Percentiles rank a stretch among this genome's conserved stretches.
Conservation (phyloP, 805 yeast species). For the Komagataella ulmi region DNA sequence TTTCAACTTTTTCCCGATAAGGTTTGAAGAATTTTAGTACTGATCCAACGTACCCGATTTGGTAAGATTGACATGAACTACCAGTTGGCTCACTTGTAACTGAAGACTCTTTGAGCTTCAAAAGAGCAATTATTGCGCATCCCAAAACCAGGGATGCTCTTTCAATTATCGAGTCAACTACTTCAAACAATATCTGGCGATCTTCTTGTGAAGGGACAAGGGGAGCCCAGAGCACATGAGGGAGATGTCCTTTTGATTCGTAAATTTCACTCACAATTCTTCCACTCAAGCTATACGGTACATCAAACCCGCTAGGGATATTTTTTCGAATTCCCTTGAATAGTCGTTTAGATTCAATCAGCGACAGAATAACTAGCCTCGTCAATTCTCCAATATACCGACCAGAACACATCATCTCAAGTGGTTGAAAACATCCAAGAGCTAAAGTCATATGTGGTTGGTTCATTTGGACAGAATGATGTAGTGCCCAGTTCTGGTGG, state of each 20-base stretch:
- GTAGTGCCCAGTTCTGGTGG: constrained; percentile 16
- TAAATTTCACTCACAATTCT: constrained; percentile 25
- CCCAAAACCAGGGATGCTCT: constrained; percentile 33
- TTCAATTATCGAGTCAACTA: constrained; percentile 23
- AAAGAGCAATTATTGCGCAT: constrained; percentile 23
- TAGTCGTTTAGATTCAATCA: constrained; percentile 11
- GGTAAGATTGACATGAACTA: neutral
- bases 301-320: neutral
- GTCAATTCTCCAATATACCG: constrained; percentile 42
- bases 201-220: constrained; percentile 10
- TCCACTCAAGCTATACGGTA: constrained; percentile 23
- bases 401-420: constrained; percentile 41
- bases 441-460: constrained; percentile 13
- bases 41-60: constrained; percentile 37
- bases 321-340: constrained; percentile 2
- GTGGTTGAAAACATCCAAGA: constrained; percentile 33
- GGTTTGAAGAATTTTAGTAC: constrained; percentile 28
- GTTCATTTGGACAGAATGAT: constrained; percentile 3
- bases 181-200: constrained; percentile 13
- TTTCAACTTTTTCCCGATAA: constrained; percentile 21
- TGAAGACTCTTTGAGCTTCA: constrained; percentile 9
- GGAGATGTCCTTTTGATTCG: constrained; percentile 12
- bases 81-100: constrained; percentile 8
- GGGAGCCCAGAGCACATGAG: neutral
- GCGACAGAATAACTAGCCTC: constrained; percentile 25